Conservation (phyloP, 2,329 filamentous ascomycete species). For the Pseudogymnoascus sp. region DNA sequence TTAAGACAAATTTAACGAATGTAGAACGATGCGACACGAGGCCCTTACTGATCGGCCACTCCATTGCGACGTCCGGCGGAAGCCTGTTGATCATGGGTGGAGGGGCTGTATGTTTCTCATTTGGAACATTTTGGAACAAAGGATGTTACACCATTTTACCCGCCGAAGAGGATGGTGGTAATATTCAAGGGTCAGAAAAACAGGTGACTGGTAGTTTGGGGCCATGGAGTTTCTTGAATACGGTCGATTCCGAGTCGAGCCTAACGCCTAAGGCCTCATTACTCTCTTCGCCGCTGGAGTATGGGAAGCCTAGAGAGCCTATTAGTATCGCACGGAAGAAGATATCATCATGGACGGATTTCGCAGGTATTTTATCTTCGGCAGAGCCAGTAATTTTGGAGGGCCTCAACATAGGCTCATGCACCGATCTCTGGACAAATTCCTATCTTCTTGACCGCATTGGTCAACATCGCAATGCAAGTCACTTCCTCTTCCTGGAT, state of each 20-base stretch:
- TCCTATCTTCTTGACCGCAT: slow-evolving; percentile 57
- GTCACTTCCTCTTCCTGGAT: neutral
- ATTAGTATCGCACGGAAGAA: slow-evolving; percentile 41
- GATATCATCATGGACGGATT: slow-evolving; percentile 45
- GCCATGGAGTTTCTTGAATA: slow-evolving; percentile 19
- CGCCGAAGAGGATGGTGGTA: neutral
- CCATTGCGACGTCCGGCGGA: slow-evolving; percentile 38
- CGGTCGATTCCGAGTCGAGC: slow-evolving; percentile 11
- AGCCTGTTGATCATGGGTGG: slow-evolving; percentile 62
- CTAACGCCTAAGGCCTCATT: slow-evolving; percentile 7
- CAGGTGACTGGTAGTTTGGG: neutral
- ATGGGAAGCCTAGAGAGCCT: neutral
- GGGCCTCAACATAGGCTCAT: slow-evolving; percentile 57
- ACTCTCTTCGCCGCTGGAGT: neutral
- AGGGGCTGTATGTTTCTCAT: slow-evolving; percentile 82
- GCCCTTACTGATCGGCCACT: slow-evolving; percentile 66
- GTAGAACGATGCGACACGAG: slow-evolving; percentile 30
- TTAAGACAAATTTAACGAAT: slow-evolving; percentile 11
- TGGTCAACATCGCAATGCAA: slow-evolving; percentile 52
- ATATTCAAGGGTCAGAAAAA: neutral
- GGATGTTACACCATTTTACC: slow-evolving; percentile 29
- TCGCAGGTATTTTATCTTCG: slow-evolving; percentile 47
- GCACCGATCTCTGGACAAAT: slow-evolving; percentile 57
- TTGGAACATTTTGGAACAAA: slow-evolving; percentile 77
- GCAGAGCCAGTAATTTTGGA: slow-evolving; percentile 59